Conservation (phyloP, 1,284 basidiomycete species). For the Schizophyllum amplum region DNA sequence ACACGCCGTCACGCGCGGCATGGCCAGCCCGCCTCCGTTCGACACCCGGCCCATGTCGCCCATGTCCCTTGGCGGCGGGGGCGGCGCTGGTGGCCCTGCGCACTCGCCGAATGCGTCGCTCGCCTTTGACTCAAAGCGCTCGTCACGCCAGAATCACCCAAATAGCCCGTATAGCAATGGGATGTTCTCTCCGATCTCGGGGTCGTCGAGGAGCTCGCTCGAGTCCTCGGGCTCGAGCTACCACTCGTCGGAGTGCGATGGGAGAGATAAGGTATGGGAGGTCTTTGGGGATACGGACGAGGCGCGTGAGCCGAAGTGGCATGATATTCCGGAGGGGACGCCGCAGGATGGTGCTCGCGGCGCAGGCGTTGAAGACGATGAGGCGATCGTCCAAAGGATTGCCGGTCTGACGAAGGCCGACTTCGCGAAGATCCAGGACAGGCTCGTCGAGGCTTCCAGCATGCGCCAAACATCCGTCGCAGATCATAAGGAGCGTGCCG, state of each 20-base stretch:
- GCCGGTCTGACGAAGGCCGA: conserved; percentile 63
- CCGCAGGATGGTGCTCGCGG: conserved; percentile 38
- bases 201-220: conserved; percentile 69
- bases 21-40: conserved; percentile 19
- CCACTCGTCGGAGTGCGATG: conserved; percentile 66
- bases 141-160: conserved; percentile 45
- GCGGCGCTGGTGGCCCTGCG: conserved; percentile 24
- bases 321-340: conserved; percentile 47
- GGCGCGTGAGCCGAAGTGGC: conserved; percentile 46
- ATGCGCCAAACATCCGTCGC: conserved; percentile 42
- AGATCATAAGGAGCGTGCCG: conserved; percentile 48
- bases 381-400: conserved; percentile 51
- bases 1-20: conserved; percentile 17
- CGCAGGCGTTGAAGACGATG: conserved; percentile 28
- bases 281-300: conserved; percentile 24
- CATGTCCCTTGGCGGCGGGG: conserved; percentile 39
- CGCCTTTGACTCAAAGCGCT: conserved; percentile 23
- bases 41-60: conserved; percentile 40
- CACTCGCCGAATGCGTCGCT: neutral
- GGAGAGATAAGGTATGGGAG: conserved; percentile 37
- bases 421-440: conserved; percentile 64
- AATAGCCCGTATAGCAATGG: conserved; percentile 48
- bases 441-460: conserved; percentile 51
- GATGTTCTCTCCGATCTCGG: conserved; percentile 57
- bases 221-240: conserved; percentile 76